A percentile compares a stretch with the other conserved stretches of the same genome.
Conservation (phyloP, 257 asterid genomes). For the Verbena officinalis region DNA sequence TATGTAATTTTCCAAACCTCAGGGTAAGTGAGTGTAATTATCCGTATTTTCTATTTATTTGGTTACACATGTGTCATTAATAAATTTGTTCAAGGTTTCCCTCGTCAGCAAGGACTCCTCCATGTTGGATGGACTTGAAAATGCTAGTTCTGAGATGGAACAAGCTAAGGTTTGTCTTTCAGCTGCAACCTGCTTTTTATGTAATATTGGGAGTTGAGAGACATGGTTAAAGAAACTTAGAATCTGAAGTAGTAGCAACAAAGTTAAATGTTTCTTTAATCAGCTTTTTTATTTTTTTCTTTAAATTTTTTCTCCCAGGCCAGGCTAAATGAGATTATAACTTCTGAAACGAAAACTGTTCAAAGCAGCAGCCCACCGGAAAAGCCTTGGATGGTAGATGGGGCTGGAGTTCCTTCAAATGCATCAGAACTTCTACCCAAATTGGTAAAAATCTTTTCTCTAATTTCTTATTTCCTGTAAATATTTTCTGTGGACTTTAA, state of each 20-base stretch:
- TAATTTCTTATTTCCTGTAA: not conserved
- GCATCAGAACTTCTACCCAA: conserved; percentile 73
- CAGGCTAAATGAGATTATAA: conserved; percentile 75
- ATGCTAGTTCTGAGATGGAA: conserved; percentile 88
- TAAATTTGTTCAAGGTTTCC: conserved; percentile 63
- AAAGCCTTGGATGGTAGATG: conserved; percentile 94
- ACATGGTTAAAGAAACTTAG: not conserved
- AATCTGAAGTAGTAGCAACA: too few relatives aligned
- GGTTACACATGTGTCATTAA: conserved; percentile 9
- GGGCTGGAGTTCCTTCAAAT: conserved; percentile 82
- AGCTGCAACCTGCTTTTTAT: conserved; percentile 22
- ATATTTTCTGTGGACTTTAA: conserved; percentile 3
- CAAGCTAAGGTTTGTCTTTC: conserved; percentile 81
- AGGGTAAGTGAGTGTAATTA: too few relatives aligned
- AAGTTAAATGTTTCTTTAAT: not conserved
- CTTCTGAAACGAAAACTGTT: conserved; percentile 48
- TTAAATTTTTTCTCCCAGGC: conserved; percentile 51
- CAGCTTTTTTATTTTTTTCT: not conserved
- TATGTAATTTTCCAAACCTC: too few relatives aligned
- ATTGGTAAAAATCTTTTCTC: too few relatives aligned
- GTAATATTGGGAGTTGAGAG: not conserved
- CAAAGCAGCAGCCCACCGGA: conserved; percentile 45
- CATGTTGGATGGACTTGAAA: conserved; percentile 96
- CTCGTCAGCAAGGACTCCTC: conserved; percentile 99
- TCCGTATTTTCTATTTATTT: too few relatives aligned